Conservation (phyloP, 495 filamentous ascomycete species). For the Podospora pseudopauciseta region DNA sequence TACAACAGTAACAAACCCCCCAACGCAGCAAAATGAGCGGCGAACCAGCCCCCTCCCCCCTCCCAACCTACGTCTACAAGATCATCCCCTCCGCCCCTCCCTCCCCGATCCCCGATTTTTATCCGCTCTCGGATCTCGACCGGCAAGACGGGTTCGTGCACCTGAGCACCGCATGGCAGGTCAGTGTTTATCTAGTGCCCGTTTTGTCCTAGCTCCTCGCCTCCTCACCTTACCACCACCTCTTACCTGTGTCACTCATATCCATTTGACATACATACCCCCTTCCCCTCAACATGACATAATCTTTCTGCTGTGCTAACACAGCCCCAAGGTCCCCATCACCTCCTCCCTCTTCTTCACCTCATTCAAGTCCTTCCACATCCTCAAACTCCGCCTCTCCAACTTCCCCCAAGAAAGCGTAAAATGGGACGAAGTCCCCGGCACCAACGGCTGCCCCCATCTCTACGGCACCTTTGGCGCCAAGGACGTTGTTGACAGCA, state of each 20-base stretch:
- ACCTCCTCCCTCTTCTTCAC: conserved; percentile 51
- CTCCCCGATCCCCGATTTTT: conserved; percentile 43
- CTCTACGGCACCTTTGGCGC: conserved; percentile 48
- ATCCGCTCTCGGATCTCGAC: conserved; percentile 50
- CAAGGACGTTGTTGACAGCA: conserved; percentile 34
- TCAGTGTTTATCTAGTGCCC: conserved; percentile 19
- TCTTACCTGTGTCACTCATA: neutral
- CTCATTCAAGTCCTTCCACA: conserved; percentile 31
- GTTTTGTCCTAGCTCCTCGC: neutral
- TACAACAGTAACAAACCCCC: neutral
- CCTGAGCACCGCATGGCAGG: conserved; percentile 46
- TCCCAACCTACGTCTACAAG: conserved; percentile 50
- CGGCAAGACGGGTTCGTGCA: conserved; percentile 53
- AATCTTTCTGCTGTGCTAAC: too few species aligned
- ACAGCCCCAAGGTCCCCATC: conserved; percentile 37
- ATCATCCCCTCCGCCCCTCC: conserved; percentile 46
- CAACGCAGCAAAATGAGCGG: conserved; percentile 9
- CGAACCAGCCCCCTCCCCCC: conserved; percentile 30
- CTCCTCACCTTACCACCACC: neutral
- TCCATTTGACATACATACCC: neutral
- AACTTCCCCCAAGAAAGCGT: conserved; percentile 22
- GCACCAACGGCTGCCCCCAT: conserved; percentile 40
- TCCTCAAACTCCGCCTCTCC: conserved; percentile 40
- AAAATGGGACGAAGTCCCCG: conserved; percentile 44
- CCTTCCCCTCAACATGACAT: too few species aligned